Percentiles rank a stretch among this genome's conserved stretches.
These are phyloP conservation scores for Epichloe gansuensis DNA, from an alignment of 2,329 filamentous ascomycete species.

Conservation along the genomic window DNA sequence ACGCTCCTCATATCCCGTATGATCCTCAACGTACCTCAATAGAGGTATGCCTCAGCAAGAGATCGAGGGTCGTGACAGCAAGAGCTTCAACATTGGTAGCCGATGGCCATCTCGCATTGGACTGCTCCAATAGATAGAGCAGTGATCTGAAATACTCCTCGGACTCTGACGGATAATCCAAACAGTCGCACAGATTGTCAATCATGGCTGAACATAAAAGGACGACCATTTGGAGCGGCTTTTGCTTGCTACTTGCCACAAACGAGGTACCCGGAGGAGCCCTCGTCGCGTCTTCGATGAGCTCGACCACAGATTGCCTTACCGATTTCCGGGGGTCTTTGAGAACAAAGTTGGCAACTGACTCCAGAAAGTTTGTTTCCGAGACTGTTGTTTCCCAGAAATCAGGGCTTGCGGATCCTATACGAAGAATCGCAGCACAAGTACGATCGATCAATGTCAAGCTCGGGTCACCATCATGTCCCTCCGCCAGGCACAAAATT, in stretches of 20 bases:
- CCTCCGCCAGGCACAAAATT: constrained; percentile 15
- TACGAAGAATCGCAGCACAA: constrained; percentile 16
- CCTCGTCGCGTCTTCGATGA: constrained; percentile 19
- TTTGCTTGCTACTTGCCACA: neutral
- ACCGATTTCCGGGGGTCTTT: constrained; percentile 14
- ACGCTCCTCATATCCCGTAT: neutral
- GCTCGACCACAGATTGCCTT: constrained; percentile 19
- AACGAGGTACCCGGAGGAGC: constrained; percentile 6
- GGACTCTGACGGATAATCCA: constrained; percentile 22
- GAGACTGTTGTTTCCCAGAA: constrained; percentile 18
- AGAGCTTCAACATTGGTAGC: constrained; percentile 19
- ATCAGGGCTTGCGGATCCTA: constrained; percentile 14
- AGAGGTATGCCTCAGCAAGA: constrained; percentile 27
- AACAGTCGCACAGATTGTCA: constrained; percentile 21
- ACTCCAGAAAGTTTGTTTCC: constrained; percentile 11
- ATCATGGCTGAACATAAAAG: constrained; percentile 22
- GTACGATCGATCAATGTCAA: constrained; percentile 15
- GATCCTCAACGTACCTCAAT: constrained; percentile 23
- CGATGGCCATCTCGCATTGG: constrained; percentile 9
- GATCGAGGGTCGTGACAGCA: constrained; percentile 16
- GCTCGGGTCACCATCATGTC: constrained; percentile 12
- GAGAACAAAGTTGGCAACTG: constrained; percentile 16
- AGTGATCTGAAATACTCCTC: constrained; percentile 33
- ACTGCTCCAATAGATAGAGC: constrained; percentile 4
- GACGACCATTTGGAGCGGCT: constrained; percentile 7